Conservation (phyloP, 345 rosid genomes). For the Ceriops decandra region DNA sequence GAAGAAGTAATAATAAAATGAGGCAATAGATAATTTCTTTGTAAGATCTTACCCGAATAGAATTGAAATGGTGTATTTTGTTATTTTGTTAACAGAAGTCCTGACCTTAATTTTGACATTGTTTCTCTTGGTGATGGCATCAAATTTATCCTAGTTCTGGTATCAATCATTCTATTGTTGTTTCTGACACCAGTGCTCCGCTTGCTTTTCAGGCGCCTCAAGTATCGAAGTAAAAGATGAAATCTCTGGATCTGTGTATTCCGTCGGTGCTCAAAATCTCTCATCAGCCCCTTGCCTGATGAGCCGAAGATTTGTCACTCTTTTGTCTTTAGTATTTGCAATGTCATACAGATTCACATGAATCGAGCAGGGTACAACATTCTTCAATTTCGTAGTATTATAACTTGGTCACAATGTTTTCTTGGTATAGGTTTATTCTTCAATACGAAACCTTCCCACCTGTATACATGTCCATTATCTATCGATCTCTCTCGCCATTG, state of each 20-base stretch:
- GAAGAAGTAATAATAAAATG: no score
- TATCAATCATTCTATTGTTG: background rate
- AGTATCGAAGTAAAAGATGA: slow-evolving; percentile 64
- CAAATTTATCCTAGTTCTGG: background rate
- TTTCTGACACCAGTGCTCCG: background rate
- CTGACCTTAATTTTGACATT: no score
- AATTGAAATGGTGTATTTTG: no score
- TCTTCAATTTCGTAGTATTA: slow-evolving; percentile 30
- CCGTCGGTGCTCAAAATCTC: slow-evolving; percentile 49
- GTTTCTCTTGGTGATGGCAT: background rate
- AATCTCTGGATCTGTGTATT: slow-evolving; percentile 36
- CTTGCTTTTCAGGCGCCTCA: slow-evolving; percentile 58
- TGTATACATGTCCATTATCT: background rate
- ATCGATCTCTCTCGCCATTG: background rate
- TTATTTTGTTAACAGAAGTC: no score
- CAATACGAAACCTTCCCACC: background rate
- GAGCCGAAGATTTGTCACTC: slow-evolving; percentile 20
- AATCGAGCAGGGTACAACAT: slow-evolving; percentile 23
- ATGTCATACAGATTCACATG: slow-evolving; percentile 35
- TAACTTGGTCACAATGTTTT: slow-evolving; percentile 13
- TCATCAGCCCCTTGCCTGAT: slow-evolving; percentile 29
- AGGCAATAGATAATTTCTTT: no score
- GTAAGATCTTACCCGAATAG: no score
- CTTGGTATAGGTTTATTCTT: slow-evolving; percentile 19
- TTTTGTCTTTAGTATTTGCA: slow-evolving; percentile 31